Evolutionary conservation across 2,329 filamentous ascomycete genomes (phyloP), one percentile per base, ranked within the genome.

Genomic region (Cercospora citrullina): DNA sequence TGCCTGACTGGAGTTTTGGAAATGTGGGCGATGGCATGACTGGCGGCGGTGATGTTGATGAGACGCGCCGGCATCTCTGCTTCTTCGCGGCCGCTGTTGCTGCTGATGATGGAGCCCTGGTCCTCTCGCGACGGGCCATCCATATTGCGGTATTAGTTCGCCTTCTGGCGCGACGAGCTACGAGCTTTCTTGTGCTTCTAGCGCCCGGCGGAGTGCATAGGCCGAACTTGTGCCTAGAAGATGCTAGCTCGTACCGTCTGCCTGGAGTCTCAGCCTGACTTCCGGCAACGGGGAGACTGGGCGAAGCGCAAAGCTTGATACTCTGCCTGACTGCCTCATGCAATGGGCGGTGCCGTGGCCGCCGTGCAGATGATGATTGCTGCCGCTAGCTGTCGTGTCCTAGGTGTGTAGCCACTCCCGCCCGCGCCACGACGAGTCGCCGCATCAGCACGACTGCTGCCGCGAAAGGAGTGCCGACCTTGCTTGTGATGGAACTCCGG

Each of bases 141-240:
- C 53, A 58, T 31, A 51, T 51, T 51, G 42, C 53, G 53, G 53
- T n/a, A n/a, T 57, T 28, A 57, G 18, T 28, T 31, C 51, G 51
- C 31, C 62, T 64, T 64, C 48, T 64, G 51, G 62, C 62, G 62
- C 51, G 51, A 42, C 48, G 51, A 26, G 48, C 62, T 39, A 58
- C 48, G 42, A 63, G 42, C 42, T 18, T 28, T 63, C 26, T 26
- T 23, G 51, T 63, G 30, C 62, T 64, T 64, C 62, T 64, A 64
- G 62, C 62, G 62, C 48, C 62, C 33, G 21, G 30, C 62, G 30
- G 61, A 64, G 61, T 36, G 31, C n/a, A 64, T 31, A 57, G 51
- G 14, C 61, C 61, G 62, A 30, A 64, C 23, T 36, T 58, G 62
- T 64, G 28, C 61, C 61, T 64, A 42, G 36, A 42, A 42, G 36